Percentiles rank a stretch among this genome's conserved stretches.
Evolutionary conservation across 2,329 filamentous ascomycete species (phyloP).

Genomic region (Hansfordia pulvinata): DNA sequence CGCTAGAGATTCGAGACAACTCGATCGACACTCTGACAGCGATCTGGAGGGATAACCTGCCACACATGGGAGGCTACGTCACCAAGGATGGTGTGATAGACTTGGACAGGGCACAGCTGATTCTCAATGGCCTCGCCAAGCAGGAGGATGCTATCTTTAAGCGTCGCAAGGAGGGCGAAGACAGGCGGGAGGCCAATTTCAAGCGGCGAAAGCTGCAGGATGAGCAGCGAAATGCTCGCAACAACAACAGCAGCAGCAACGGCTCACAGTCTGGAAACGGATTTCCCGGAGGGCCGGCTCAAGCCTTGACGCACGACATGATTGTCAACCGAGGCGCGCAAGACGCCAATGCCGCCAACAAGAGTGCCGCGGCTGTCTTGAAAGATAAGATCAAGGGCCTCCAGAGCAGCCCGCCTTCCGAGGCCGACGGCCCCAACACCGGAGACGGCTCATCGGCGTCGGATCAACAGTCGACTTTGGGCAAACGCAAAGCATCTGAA

Average conservation of each 20-base stretch:
- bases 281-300: conserved; percentile 37
- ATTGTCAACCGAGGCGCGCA: conserved; percentile 61
- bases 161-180: conserved; percentile 73
- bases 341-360: conserved; percentile 73
- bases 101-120: conserved; percentile 72
- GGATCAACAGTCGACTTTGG: conserved; percentile 42
- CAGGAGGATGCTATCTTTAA: conserved; percentile 92
- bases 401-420: conserved; percentile 10
- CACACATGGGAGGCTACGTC: conserved; percentile 85
- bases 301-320: conserved; percentile 71
- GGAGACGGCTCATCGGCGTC: conserved; percentile 22
- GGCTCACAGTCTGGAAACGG: too few relatives aligned
- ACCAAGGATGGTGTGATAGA: conserved; percentile 93
- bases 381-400: conserved; percentile 61
- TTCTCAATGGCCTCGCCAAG: conserved; percentile 75
- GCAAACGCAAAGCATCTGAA: conserved; percentile 66
- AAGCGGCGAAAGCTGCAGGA: conserved; percentile 67
- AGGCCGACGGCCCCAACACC: conserved; percentile 6
- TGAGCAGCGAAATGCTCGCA: conserved; percentile 24
- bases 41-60: conserved; percentile 93
- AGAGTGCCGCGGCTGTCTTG: conserved; percentile 80
- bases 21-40: conserved; percentile 91
- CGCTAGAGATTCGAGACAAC: conserved; percentile 90
- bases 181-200: conserved; percentile 65
- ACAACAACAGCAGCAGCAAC: conserved; percentile 16